A percentile compares a stretch with the other conserved stretches of the same genome.
Evolutionary conservation across 768 basidiomycete species (phyloP).

Genomic region (Lactarius akahatsu): DNA sequence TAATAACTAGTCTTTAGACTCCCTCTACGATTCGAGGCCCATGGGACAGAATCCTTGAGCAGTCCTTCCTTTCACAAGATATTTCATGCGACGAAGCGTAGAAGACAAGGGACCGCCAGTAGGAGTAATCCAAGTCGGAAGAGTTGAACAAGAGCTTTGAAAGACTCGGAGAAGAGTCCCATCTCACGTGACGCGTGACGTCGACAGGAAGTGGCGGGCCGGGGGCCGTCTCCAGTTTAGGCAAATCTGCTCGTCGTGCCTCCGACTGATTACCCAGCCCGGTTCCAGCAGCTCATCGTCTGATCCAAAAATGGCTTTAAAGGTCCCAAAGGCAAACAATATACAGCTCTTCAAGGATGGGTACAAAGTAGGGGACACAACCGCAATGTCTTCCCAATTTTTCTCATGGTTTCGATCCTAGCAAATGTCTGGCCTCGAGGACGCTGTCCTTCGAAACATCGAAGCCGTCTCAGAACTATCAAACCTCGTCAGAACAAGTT

Average conservation of each 20-base stretch:
- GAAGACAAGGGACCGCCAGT: too few relatives aligned
- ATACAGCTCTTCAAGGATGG: constrained; percentile 97
- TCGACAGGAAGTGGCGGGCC: constrained; percentile 4
- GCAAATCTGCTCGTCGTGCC: background rate
- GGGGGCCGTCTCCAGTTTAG: background rate
- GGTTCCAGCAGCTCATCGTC: background rate
- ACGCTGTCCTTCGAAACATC: constrained; percentile 96
- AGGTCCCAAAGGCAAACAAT: constrained; percentile 87
- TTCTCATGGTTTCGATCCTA: constrained; percentile 32
- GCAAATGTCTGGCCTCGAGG: constrained; percentile 89
- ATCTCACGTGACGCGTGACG: background rate
- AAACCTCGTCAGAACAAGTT: constrained; percentile 93
- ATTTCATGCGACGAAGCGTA: too few relatives aligned
- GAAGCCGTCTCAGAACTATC: constrained; percentile 94
- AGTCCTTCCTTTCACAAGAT: too few relatives aligned
- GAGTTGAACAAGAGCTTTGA: too few relatives aligned
- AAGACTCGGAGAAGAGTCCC: too few relatives aligned
- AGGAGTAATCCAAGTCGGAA: too few relatives aligned
- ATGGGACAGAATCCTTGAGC: too few relatives aligned
- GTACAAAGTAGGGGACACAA: constrained; percentile 65
- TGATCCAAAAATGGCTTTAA: constrained; percentile 69
- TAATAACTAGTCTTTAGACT: constrained; percentile 8
- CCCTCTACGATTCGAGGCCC: background rate
- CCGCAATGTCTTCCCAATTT: background rate
- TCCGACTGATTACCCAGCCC: background rate